Base-by-base conservation (phyloP, 768 basidiomycete genomes). In the Daedaleopsis nitida region DNA sequence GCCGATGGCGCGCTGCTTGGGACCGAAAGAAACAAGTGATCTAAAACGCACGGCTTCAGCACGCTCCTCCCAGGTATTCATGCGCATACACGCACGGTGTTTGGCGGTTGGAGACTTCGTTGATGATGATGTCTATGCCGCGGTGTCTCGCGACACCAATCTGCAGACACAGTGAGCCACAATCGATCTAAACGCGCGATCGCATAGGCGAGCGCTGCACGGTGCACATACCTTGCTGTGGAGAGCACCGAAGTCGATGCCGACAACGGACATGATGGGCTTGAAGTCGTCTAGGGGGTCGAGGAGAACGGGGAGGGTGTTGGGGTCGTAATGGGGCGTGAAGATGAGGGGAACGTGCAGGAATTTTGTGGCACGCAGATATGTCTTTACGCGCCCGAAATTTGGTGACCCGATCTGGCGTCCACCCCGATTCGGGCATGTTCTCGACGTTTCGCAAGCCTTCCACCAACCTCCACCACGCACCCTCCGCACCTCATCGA, bases 101-200 rank as follows among this genome's bases (percentile, higher is more conserved):
- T 16, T 89, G 85, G 57, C 97, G 91, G 82, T 98, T 98, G 16
- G 96, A 98, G 62, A 96, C 94, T 75, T 99, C 96, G 76, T 99
- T 99, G 62, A 87, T 81, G 80, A 99, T 96, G 76, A 99, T 95
- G 83, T 99, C 96, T 80, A 99, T 96, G 68, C 96, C 96, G 72
- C 93, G 85, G 78, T 92, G 89, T 77, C 95, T 85, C 19, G 95
- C 95, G 65, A 96, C 95, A 80, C 95, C 95, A 74, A 98, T 95
- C 93, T 92, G 66, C 10, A 73, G 50, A 45, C 38, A 53, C 63
- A 63, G 65, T 58, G 53, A 55, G 57, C 21, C 38, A 44, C 35
- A 56, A 42, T 34, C 54, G 23, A 63, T 59, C 50, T 48, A 59
- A 32, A 23, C 21, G 52, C 23, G 52, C 52, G 34, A 39, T 24